Evolutionary conservation across 2,329 filamentous ascomycete species (phyloP), one percentile per base, ranked within the genome.

Genomic region (Penicillium brevicompactum): DNA sequence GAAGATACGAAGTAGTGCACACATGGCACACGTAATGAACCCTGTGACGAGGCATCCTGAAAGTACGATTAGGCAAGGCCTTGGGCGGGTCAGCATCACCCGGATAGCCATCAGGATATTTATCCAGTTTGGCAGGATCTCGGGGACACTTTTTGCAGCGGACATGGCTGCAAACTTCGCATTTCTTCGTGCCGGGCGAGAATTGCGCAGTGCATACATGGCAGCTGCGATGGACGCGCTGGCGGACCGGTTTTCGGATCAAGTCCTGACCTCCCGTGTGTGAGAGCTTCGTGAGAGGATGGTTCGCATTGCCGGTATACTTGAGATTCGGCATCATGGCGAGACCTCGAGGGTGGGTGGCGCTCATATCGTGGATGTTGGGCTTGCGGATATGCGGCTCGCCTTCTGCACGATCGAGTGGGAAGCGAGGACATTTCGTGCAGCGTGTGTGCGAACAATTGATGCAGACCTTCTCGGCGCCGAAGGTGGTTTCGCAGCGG

Each of bases 121-220:
- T 79, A 37, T 75, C 51, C 5, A 68, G 65, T 55, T 78, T 78
- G 27, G 73, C 60, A 82, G 91, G 91, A 67, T 91, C 87, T 64
- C 91, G 82, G 27, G 90, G 90, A 71, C 91, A 95, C 68, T 88
- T 88, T 38, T 86, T 90, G 78, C 91, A 96, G 51, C 90, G 86
- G 49, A 81, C 72, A 72, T 96, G 92, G 27, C 80, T 76, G 73
- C 92, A 96, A 38, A 79, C 80, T 7, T 79, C 73, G 70, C 92
- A 96, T 69, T 83, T 76, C 57, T 87, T 90, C 56, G 74, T 78
- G 31, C 81, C 78, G 5, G 79, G 67, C 1, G 75, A 72, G 68
- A 92, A 94, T 1, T 87, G 68, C 2, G 78, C 82, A 45, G 83
- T 70, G 71, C 92, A 96, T 65, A 84, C 80, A 73, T 95, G 91